phyloP scores from a whole-genome alignment of 352 stramenopile species.

The Peronosclerospora sorghi region DNA sequence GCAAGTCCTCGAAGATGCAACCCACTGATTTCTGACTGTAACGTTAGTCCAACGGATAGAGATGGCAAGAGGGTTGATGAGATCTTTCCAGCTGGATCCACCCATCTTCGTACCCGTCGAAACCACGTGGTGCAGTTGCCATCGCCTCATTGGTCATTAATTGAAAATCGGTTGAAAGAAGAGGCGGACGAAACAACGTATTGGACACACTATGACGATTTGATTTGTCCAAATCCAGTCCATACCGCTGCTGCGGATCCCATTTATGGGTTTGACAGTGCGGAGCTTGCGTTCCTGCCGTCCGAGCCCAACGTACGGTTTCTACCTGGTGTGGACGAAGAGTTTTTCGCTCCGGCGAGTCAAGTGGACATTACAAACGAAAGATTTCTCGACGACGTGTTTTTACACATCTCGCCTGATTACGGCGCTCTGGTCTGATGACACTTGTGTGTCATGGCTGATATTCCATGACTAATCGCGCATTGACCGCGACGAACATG shows the following conservation, averaged over 20 bases:
- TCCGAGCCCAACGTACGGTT: slow-evolving; percentile 37
- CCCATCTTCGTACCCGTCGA: slow-evolving; percentile 38
- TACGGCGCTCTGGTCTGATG: slow-evolving; percentile 63
- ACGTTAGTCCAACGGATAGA: slow-evolving; percentile 33
- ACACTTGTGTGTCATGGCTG: no score
- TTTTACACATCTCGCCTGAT: slow-evolving; percentile 65
- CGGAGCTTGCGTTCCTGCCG: slow-evolving; percentile 25
- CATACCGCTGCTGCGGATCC: slow-evolving; percentile 14
- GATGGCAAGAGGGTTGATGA: slow-evolving; percentile 31
- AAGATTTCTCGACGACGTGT: slow-evolving; percentile 67
- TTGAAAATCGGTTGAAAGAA: slow-evolving; percentile 4
- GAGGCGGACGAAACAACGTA: slow-evolving; percentile 5
- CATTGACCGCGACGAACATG: no score
- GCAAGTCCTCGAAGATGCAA: slow-evolving; percentile 34
- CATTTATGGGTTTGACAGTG: slow-evolving; percentile 16
- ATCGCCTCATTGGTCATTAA: slow-evolving; percentile 13
- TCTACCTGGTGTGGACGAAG: slow-evolving; percentile 35
- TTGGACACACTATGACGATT: slow-evolving; percentile 8
- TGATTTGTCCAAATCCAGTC: background rate
- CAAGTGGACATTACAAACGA: slow-evolving; percentile 63
- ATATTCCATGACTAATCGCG: no score
- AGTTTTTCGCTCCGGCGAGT: slow-evolving; percentile 31
- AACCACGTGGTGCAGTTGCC: slow-evolving; percentile 29
- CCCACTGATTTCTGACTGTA: slow-evolving; percentile 33
- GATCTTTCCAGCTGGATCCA: slow-evolving; percentile 26